These are phyloP conservation scores for Seiridium cupressi DNA, from an alignment of 2,329 filamentous ascomycete species.

Conservation along the genomic window DNA sequence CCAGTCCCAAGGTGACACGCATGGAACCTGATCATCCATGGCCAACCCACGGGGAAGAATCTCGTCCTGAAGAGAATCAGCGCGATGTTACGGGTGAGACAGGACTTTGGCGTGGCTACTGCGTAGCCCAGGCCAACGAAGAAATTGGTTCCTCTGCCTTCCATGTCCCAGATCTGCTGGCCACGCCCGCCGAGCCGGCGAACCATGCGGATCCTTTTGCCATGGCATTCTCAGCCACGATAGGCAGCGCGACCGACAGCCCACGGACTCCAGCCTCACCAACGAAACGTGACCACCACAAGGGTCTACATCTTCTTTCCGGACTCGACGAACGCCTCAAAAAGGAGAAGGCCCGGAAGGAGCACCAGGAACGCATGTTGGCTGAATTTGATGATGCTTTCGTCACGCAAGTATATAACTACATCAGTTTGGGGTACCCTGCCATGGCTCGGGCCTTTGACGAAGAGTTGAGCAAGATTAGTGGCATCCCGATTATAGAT, in stretches of 20 bases:
- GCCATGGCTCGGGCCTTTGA: constrained; percentile 81
- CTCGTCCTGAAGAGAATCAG: constrained; percentile 44
- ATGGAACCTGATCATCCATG: constrained; percentile 74
- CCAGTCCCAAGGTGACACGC: constrained; percentile 79
- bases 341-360: constrained; percentile 47
- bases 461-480: constrained; percentile 80
- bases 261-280: constrained; percentile 24
- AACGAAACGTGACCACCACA: constrained; percentile 27
- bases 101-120: constrained; percentile 79
- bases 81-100: constrained; percentile 55
- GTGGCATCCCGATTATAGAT: constrained; percentile 64
- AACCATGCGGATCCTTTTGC: constrained; percentile 43
- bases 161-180: constrained; percentile 47
- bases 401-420: constrained; percentile 96
- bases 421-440: constrained; percentile 89
- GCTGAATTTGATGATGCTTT: constrained; percentile 79
- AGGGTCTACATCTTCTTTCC: constrained; percentile 46
- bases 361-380: constrained; percentile 52
- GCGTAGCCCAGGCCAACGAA: constrained; percentile 39
- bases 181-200: constrained; percentile 34
- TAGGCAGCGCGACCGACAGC: constrained; percentile 37
- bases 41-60: constrained; percentile 41
- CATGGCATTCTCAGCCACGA: constrained; percentile 35
- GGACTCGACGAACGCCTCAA: constrained; percentile 50
- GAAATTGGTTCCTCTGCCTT: constrained; percentile 37